A percentile compares a stretch with the other conserved stretches of the same genome.
phyloP scores from a whole-genome alignment of 2,329 filamentous ascomycete genomes.

The Coniochaeta prunicola region DNA sequence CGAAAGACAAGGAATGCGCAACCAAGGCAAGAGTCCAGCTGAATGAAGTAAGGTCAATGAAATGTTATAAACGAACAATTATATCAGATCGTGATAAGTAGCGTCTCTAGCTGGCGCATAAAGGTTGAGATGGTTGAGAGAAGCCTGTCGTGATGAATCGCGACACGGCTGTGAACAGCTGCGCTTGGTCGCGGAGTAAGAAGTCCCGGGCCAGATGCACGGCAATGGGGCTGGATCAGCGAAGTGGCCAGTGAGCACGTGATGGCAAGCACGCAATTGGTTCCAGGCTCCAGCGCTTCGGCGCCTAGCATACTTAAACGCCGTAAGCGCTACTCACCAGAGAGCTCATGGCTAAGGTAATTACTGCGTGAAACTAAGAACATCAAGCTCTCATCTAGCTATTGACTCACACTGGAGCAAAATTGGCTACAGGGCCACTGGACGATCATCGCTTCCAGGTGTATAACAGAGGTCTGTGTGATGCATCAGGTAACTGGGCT shows the following conservation, averaged over 20 bases:
- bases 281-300: too few relatives aligned
- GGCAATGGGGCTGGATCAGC: background rate
- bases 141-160: background rate
- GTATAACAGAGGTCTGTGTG: too few relatives aligned
- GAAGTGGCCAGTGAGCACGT: background rate
- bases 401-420: too few relatives aligned
- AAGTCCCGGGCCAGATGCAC: background rate
- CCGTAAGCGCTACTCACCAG: too few relatives aligned
- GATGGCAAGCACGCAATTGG: background rate
- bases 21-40: slow-evolving; percentile 2
- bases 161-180: slow-evolving; percentile 1
- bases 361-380: too few relatives aligned
- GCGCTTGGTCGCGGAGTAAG: background rate
- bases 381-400: too few relatives aligned
- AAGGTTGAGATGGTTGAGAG: background rate
- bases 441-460: too few relatives aligned
- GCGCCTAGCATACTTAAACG: too few relatives aligned
- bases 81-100: background rate
- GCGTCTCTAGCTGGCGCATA: background rate
- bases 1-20: slow-evolving; percentile 3
- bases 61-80: slow-evolving; percentile 17
- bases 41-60: slow-evolving; percentile 12
- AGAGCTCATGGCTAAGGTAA: too few relatives aligned
- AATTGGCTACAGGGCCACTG: too few relatives aligned
- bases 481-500: too few relatives aligned